phyloP scores from a whole-genome alignment of 805 yeast genomes.

The Teunomyces kruisii region DNA sequence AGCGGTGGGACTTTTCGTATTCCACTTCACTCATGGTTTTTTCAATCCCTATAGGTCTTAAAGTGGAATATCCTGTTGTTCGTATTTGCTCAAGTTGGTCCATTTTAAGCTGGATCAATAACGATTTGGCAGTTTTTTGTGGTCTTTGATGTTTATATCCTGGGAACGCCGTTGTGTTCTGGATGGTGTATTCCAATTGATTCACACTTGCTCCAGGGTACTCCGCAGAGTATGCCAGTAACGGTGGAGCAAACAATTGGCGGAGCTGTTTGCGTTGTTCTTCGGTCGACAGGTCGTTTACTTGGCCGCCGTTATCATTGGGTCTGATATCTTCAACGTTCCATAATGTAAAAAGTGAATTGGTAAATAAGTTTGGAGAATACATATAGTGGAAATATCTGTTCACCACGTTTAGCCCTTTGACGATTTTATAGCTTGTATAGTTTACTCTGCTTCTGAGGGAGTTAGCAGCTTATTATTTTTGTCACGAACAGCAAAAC shows the following conservation, averaged over 20 bases:
- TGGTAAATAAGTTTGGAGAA: constrained; percentile 46
- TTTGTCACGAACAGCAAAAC: too few species aligned
- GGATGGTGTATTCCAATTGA: constrained; percentile 21
- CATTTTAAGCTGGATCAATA: constrained; percentile 19
- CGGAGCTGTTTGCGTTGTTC: constrained; percentile 20
- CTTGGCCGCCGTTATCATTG: not conserved
- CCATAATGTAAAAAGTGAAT: constrained; percentile 50
- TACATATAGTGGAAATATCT: constrained; percentile 33
- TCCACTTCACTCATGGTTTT: constrained; percentile 42
- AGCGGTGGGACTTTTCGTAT: constrained; percentile 17
- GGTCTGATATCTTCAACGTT: constrained; percentile 5
- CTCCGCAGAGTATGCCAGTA: constrained; percentile 54
- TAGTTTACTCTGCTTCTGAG: not conserved
- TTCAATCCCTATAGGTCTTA: constrained; percentile 40
- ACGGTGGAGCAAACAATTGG: constrained; percentile 47
- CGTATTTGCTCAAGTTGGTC: constrained; percentile 26
- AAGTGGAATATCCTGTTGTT: constrained; percentile 32
- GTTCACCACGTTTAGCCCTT: not conserved
- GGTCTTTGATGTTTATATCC: constrained; percentile 9
- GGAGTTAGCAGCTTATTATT: too few species aligned
- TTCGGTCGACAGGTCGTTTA: constrained; percentile 13
- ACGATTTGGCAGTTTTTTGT: constrained; percentile 11
- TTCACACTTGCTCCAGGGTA: constrained; percentile 21
- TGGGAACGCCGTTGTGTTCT: constrained; percentile 10
- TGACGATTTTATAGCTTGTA: not conserved